These are phyloP conservation scores for Myrmaecium sp. DNA, from an alignment of 2,329 filamentous ascomycete genomes.

Conservation along the genomic window DNA sequence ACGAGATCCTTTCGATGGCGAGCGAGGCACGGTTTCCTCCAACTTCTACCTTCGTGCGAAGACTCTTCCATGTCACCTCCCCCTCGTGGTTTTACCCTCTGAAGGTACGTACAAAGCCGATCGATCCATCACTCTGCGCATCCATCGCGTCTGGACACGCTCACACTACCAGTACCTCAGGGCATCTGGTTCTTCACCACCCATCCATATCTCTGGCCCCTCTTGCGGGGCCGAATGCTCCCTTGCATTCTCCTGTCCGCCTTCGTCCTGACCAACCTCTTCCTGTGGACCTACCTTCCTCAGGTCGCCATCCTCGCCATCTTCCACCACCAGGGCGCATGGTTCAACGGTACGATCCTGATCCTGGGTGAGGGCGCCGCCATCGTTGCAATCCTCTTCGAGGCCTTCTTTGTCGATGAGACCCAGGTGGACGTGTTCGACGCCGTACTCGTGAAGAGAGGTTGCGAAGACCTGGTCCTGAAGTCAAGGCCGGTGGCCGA, in stretches of 20 bases:
- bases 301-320: slow-evolving; percentile 79
- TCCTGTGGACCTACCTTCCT: slow-evolving; percentile 74
- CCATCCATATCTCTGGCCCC: slow-evolving; percentile 66
- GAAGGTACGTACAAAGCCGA: too few relatives aligned
- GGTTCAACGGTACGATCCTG: slow-evolving; percentile 73
- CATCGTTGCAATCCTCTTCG: slow-evolving; percentile 40
- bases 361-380: slow-evolving; percentile 53
- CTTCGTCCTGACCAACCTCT: slow-evolving; percentile 71
- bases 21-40: too few relatives aligned
- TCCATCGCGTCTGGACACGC: too few relatives aligned
- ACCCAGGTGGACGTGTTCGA: slow-evolving; percentile 70
- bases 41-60: too few relatives aligned
- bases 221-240: slow-evolving; percentile 61
- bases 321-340: slow-evolving; percentile 70
- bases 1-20: too few relatives aligned
- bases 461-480: slow-evolving; percentile 39
- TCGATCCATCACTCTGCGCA: too few relatives aligned
- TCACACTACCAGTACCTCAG: too few relatives aligned
- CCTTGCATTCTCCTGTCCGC: slow-evolving; percentile 68
- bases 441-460: slow-evolving; percentile 58
- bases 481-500: slow-evolving; percentile 38
- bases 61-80: too few relatives aligned
- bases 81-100: too few relatives aligned
- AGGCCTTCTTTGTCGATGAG: slow-evolving; percentile 45
- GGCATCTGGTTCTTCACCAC: slow-evolving; percentile 70